Percentiles rank a stretch among this genome's conserved stretches.
Conservation (phyloP, 1,284 basidiomycete species). For the Irpex lacteus region DNA sequence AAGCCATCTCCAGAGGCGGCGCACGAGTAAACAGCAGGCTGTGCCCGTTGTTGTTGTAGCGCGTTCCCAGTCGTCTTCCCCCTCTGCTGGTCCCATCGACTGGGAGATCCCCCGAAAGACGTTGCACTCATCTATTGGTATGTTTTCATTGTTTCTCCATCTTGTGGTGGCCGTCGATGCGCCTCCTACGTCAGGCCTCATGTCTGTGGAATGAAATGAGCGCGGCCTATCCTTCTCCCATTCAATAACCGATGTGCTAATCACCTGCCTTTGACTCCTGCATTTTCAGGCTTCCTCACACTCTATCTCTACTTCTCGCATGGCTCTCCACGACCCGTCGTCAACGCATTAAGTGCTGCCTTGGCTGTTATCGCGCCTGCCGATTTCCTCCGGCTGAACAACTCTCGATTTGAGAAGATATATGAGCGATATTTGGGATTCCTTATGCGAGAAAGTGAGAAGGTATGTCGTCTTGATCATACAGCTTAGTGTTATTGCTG, state of each 20-base stretch:
- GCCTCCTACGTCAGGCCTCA: neutral
- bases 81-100: slow-evolving; percentile 33
- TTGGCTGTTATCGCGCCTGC: slow-evolving; percentile 72
- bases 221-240: neutral
- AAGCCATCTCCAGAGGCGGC: neutral
- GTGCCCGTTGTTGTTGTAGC: neutral
- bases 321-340: slow-evolving; percentile 54
- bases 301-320: slow-evolving; percentile 71
- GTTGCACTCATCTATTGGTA: slow-evolving; percentile 89
- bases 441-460: slow-evolving; percentile 93
- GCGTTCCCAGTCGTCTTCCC: neutral
- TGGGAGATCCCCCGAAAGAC: slow-evolving; percentile 93
- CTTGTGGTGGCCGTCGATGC: slow-evolving; percentile 6
- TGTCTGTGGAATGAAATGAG: neutral
- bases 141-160: slow-evolving; percentile 26
- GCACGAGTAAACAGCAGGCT: neutral
- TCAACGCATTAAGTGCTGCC: slow-evolving; percentile 63
- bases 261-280: neutral
- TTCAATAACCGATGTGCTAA: slow-evolving; percentile 1
- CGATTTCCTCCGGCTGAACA: slow-evolving; percentile 79
- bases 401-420: slow-evolving; percentile 62
- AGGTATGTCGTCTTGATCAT: slow-evolving; percentile 39
- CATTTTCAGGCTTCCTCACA: slow-evolving; percentile 75
- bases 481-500: neutral
- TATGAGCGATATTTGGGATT: slow-evolving; percentile 84